These are phyloP conservation scores for Vigna radiata DNA, from an alignment of 306 rosid genomes.

Conservation along the genomic window DNA sequence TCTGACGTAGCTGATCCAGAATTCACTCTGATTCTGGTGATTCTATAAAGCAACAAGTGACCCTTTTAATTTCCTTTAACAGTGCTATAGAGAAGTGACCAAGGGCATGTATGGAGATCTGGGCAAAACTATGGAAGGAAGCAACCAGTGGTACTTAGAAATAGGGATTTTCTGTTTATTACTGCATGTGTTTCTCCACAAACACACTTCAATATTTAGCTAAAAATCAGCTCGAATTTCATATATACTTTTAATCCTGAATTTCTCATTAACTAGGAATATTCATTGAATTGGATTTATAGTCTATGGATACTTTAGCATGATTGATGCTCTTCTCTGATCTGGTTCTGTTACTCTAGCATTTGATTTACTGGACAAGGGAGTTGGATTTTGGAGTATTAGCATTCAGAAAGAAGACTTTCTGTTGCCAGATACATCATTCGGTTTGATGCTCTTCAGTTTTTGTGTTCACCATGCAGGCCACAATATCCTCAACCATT, in stretches of 20 bases:
- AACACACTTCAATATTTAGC: neutral
- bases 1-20: constrained; percentile 21
- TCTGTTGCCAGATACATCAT: constrained; percentile 8
- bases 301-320: neutral
- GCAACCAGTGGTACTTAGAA: constrained; percentile 80
- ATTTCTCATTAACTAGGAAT: constrained; percentile 10
- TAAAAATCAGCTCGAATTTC: neutral
- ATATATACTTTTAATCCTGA: neutral
- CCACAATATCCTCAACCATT: constrained; percentile 74
- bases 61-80: constrained; percentile 37
- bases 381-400: constrained; percentile 11
- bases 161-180: constrained; percentile 20
- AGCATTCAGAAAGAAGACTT: neutral
- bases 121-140: constrained; percentile 88
- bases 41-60: neutral
- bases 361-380: constrained; percentile 22
- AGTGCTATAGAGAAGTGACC: constrained; percentile 86
- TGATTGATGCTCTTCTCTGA: neutral
- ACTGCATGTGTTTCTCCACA: constrained; percentile 3
- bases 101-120: constrained; percentile 84
- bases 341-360: constrained; percentile 4
- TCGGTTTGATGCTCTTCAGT: constrained; percentile 6
- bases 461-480: constrained; percentile 58
- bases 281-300: constrained; percentile 5
- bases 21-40: constrained; percentile 9